Evolutionary conservation across 495 filamentous ascomycete genomes (phyloP), one percentile per base, ranked within the genome.

Genomic region (Penicillium desertorum): DNA sequence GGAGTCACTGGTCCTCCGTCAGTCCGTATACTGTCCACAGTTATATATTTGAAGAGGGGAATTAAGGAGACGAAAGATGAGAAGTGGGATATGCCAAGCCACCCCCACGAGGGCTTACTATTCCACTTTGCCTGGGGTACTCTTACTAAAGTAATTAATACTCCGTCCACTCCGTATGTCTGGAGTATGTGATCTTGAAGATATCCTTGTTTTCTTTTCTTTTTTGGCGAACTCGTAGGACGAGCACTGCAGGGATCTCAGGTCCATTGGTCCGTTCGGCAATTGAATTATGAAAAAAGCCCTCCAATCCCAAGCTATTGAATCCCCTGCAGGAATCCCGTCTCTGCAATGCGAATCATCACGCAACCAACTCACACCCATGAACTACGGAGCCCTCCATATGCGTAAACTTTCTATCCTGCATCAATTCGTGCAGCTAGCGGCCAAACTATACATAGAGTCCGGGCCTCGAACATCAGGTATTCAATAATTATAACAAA

Each of bases 21-120:
- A n/a, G 5, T 14, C 43, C 22, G 22, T 25, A 29, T 7, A 46
- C 6, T 37, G 34, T 37, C 14, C 34, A 37, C 34, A n/a, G 14
- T n/a, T 16, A 16, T 37, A 37, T 37, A 37, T 16, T 16, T n/a
- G 14, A 37, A 37, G 34, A n/a, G 34, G 14, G 34, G 1, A 16
- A 32, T 16, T 6, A 36, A 16, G 34, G 34, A 16, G 43, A 46
- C 10, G n/a, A 30, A n/a, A 55, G 50, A 32, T 34, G 45, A 25
- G 34, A 49, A 23, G 16, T 34, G 30, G 30, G 30, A 34, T 34
- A 51, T 56, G 57, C 60, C 58, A 64, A 61, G 61, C 20, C 59
- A 54, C 54, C 45, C 44, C 25, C 20, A 56, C 23, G 36, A 39
- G 36, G 36, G 36, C 36, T 39, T 39, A 39, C 36, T 39, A 37